Evolutionary conservation across 495 filamentous ascomycete genomes (phyloP).

Genomic region (Durotheca rogersii): DNA sequence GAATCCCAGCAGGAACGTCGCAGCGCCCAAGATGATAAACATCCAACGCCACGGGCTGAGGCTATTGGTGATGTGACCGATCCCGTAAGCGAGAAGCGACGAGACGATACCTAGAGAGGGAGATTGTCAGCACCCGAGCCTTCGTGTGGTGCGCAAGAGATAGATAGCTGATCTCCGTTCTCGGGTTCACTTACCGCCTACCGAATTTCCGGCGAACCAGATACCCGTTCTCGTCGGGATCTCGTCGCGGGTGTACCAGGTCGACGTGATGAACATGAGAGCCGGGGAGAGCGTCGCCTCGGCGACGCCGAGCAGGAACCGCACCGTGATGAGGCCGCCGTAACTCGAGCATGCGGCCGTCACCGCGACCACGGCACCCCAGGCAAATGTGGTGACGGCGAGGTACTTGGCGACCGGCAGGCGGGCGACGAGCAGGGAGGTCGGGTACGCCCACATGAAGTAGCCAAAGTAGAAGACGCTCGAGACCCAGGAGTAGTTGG

Average conservation of each 20-base stretch:
- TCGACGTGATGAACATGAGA: conserved; percentile 38
- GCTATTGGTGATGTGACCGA: conserved; percentile 41
- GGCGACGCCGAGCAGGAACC: conserved; percentile 53
- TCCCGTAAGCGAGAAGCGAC: conserved; percentile 47
- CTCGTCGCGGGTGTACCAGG: conserved; percentile 42
- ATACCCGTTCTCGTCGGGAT: conserved; percentile 41
- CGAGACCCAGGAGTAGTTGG: conserved; percentile 41
- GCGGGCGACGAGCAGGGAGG: conserved; percentile 31
- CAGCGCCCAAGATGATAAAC: conserved; percentile 40
- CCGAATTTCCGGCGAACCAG: conserved; percentile 44
- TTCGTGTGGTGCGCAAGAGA: too few species aligned
- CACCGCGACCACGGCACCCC: conserved; percentile 69
- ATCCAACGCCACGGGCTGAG: conserved; percentile 41
- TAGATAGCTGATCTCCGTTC: too few species aligned
- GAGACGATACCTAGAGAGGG: conserved; percentile 42
- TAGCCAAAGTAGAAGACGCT: conserved; percentile 43
- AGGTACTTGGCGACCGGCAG: conserved; percentile 39
- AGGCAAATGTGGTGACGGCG: conserved; percentile 33
- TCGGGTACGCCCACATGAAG: conserved; percentile 35
- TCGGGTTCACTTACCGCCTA: conserved; percentile 27
- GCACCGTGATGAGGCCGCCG: conserved; percentile 64
- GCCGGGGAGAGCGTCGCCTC: conserved; percentile 52
- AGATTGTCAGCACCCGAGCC: too few species aligned
- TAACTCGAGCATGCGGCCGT: conserved; percentile 75
- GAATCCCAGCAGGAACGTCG: conserved; percentile 35